Evolutionary conservation across 768 basidiomycete genomes (phyloP).

Genomic region (Collybia sp.): DNA sequence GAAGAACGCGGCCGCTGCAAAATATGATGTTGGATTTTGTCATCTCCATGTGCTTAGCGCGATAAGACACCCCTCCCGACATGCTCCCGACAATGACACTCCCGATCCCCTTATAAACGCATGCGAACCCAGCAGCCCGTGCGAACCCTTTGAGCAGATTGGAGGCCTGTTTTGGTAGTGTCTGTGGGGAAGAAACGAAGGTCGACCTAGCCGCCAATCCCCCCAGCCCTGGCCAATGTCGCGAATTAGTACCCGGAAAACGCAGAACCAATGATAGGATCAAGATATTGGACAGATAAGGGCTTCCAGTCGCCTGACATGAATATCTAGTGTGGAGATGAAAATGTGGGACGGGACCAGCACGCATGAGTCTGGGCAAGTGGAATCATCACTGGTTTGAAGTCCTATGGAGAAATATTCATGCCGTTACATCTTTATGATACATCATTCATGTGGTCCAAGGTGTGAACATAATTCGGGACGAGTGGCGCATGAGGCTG

Average conservation of each 20-base stretch:
- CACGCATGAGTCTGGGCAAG: too few species aligned
- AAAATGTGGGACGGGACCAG: too few species aligned
- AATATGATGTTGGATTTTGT: constrained; percentile 30
- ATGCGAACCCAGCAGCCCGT: constrained; percentile 80
- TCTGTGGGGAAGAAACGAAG: constrained; percentile 96
- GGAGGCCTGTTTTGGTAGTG: constrained; percentile 93
- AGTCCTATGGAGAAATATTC: too few species aligned
- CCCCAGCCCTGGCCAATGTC: constrained; percentile 43
- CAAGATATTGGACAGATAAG: constrained; percentile 24
- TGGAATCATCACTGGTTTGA: too few species aligned
- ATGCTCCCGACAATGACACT: constrained; percentile 98
- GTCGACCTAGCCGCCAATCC: constrained; percentile 90
- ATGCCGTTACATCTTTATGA: too few species aligned
- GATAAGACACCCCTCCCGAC: constrained; percentile 60
- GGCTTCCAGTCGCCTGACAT: constrained; percentile 12
- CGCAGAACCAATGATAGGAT: constrained; percentile 9
- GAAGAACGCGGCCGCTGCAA: too few species aligned
- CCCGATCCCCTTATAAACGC: constrained; percentile 90
- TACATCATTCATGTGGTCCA: too few species aligned
- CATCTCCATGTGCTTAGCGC: not conserved
- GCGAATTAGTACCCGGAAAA: not conserved
- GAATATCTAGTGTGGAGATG: too few species aligned
- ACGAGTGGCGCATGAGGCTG: too few species aligned
- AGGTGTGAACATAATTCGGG: too few species aligned
- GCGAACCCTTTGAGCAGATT: constrained; percentile 85